Percentiles rank a stretch among this genome's conserved stretches.
Evolutionary conservation across 1,284 basidiomycete species (phyloP).

Genomic region (Ceraceosorus guamensis): DNA sequence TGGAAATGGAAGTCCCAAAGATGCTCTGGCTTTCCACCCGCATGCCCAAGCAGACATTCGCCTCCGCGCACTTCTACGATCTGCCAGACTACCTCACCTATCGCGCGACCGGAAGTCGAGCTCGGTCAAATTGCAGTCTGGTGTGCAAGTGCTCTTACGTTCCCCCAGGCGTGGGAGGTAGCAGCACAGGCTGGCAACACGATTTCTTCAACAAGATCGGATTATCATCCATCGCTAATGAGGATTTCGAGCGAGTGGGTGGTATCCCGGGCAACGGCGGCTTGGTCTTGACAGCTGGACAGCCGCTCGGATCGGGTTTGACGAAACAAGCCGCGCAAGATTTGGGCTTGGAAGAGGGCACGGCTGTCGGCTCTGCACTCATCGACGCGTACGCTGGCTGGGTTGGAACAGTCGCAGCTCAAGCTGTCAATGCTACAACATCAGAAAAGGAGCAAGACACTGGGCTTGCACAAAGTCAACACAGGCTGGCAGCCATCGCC

Average conservation of each 20-base stretch:
- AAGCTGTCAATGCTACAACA: constrained; percentile 55
- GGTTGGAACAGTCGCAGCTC: constrained; percentile 89
- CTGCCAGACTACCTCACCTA: constrained; percentile 94
- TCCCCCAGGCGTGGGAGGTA: constrained; percentile 54
- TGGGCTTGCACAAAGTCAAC: constrained; percentile 48
- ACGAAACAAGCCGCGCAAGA: constrained; percentile 72
- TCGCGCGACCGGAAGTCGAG: constrained; percentile 69
- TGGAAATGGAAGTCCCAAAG: constrained; percentile 60
- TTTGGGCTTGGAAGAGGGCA: constrained; percentile 78
- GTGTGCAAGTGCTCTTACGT: constrained; percentile 96
- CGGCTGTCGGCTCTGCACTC: constrained; percentile 83
- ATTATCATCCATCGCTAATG: constrained; percentile 52
- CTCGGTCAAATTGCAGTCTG: constrained; percentile 83
- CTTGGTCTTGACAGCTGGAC: constrained; percentile 76
- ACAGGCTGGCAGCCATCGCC: constrained; percentile 83
- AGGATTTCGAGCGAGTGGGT: constrained; percentile 70
- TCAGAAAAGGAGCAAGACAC: constrained; percentile 52
- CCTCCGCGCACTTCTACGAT: constrained; percentile 86
- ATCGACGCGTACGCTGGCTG: constrained; percentile 99
- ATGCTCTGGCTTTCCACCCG: constrained; percentile 89
- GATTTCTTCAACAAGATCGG: constrained; percentile 42
- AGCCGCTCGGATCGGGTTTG: constrained; percentile 79
- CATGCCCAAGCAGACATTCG: constrained; percentile 70
- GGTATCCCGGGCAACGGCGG: constrained; percentile 58
- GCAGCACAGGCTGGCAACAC: constrained; percentile 41